Evolutionary conservation across 108 stramenopile species (phyloP).

Genomic region (Cylindrotheca fusiformis): DNA sequence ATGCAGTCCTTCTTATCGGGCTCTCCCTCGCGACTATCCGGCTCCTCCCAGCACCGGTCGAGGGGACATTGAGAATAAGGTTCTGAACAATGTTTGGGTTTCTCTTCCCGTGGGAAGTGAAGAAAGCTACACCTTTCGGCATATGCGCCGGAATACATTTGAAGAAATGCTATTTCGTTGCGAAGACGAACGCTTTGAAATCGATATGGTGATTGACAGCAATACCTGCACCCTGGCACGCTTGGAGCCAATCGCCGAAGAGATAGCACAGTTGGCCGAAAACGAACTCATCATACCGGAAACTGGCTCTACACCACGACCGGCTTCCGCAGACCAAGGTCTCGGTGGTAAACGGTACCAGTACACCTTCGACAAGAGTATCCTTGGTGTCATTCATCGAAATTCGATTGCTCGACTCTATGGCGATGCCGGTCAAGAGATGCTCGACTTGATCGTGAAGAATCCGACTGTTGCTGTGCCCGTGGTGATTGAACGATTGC

Average conservation of each 20-base stretch:
- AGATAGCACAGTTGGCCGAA: conserved; percentile 74
- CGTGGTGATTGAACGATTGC: conserved; percentile 93
- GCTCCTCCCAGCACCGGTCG: conserved; percentile 90
- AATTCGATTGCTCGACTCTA: conserved; percentile 95
- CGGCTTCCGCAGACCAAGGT: conserved; percentile 41
- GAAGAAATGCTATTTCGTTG: conserved; percentile 95
- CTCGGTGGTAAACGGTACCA: conserved; percentile 65
- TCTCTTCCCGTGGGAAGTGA: conserved; percentile 95
- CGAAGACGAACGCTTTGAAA: conserved; percentile 99
- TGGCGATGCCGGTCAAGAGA: conserved; percentile 89
- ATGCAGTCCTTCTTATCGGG: conserved; percentile 93
- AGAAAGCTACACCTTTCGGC: conserved; percentile 95
- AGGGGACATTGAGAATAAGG: conserved; percentile 69
- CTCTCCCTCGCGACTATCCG: conserved; percentile 93
- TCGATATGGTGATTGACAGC: conserved; percentile 98
- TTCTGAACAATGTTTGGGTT: conserved; percentile 97
- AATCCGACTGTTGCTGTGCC: conserved; percentile 95
- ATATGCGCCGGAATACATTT: conserved; percentile 95
- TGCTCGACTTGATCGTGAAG: conserved; percentile 93
- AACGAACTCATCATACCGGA: conserved; percentile 37
- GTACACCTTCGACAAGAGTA: conserved; percentile 80
- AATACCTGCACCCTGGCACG: conserved; percentile 83
- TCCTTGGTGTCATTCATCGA: conserved; percentile 90
- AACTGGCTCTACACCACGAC: conserved; percentile 17
- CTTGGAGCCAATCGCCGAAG: conserved; percentile 93